Evolutionary conservation across 148 eudicot species (phyloP).

Genomic region (Selenicereus undatus): DNA sequence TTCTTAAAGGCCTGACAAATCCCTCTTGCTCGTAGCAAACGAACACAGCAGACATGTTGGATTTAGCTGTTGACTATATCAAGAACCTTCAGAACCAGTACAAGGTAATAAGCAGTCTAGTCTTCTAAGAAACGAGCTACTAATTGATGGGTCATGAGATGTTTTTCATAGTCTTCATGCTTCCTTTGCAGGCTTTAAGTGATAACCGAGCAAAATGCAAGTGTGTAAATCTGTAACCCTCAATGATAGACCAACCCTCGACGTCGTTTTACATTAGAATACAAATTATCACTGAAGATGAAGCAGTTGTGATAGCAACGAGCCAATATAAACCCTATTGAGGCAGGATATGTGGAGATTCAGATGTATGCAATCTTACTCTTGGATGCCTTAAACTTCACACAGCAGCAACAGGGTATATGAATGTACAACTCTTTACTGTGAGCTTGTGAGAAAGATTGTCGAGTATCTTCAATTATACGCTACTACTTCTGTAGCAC

Average conservation of each 20-base stretch:
- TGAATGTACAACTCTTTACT: neutral
- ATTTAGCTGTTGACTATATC: slow-evolving; percentile 82
- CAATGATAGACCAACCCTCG: slow-evolving; percentile 12
- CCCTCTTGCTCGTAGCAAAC: slow-evolving; percentile 57
- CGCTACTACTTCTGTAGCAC: neutral
- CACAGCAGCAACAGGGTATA: neutral
- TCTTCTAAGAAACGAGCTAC: neutral
- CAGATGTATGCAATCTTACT: neutral
- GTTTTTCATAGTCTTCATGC: neutral
- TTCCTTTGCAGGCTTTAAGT: slow-evolving; percentile 42
- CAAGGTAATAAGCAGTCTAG: slow-evolving; percentile 42
- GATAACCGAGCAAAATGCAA: slow-evolving; percentile 67
- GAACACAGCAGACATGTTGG: slow-evolving; percentile 83
- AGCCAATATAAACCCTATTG: neutral
- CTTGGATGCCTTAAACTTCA: neutral
- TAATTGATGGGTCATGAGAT: neutral
- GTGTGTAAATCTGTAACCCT: slow-evolving; percentile 39
- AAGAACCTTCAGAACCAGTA: slow-evolving; percentile 62
- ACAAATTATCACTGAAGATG: neutral
- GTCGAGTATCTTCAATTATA: neutral
- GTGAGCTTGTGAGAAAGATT: neutral
- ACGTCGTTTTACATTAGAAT: neutral
- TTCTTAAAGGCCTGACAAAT: neutral
- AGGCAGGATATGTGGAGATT: neutral
- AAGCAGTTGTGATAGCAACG: neutral